Percentiles rank a stretch among this genome's conserved stretches.
Evolutionary conservation across 345 rosid genomes (phyloP).

Genomic region (Eucalyptus tenuipes): DNA sequence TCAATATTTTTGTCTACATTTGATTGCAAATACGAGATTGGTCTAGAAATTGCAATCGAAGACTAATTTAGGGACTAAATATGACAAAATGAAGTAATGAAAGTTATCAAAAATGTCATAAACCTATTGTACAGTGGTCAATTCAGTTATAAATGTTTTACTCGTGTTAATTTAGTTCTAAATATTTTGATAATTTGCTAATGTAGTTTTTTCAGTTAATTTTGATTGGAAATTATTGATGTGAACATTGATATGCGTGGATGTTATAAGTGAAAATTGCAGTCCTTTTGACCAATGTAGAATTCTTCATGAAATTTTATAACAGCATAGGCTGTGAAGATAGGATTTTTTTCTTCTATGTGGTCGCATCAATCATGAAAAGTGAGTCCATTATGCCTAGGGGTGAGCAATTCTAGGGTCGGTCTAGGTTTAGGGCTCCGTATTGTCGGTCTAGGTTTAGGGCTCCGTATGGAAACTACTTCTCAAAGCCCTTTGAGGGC

Average conservation of each 20-base stretch:
- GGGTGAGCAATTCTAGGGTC: not conserved
- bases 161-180: too few relatives aligned
- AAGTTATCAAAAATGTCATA: not conserved
- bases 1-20: not conserved
- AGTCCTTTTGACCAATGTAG: not conserved
- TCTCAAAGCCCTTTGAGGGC: too few relatives aligned
- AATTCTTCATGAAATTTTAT: not conserved
- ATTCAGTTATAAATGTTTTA: fast-evolving
- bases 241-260: fast-evolving
- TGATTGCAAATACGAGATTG: not conserved
- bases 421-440: too few relatives aligned
- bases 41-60: not conserved
- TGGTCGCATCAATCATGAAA: too few relatives aligned
- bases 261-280: not conserved
- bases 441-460: too few relatives aligned
- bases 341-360: not conserved
- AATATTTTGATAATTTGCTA: fast-evolving
- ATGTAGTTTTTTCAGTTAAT: fast-evolving
- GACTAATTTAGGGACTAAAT: not conserved
- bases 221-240: too few relatives aligned
- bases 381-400: not conserved
- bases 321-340: not conserved
- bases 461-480: too few relatives aligned
- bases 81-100: not conserved
- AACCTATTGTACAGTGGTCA: fast-evolving